Evolutionary conservation across 140 eudicot genomes (phyloP), one percentile per base, ranked within the genome.

Genomic region (Anethum foeniculum): DNA sequence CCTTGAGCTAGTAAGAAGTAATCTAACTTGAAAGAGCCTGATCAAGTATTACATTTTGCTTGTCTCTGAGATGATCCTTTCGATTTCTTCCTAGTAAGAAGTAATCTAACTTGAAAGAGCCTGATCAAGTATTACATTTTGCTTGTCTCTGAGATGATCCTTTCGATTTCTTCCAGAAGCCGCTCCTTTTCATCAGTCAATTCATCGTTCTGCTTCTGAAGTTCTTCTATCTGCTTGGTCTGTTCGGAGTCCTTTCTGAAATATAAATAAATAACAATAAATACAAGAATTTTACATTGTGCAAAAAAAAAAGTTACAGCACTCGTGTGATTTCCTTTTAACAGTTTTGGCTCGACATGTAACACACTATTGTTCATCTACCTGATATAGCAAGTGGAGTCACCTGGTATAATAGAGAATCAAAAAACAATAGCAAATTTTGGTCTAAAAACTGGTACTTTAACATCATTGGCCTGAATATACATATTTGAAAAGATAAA

Each of bases 11-110:
- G 62, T 30, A 15, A 79, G 15, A 58, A 8, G 46, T 28, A 39
- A 6, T 58, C 39, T 14, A 34, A 18, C 16, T 36, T 25, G 11
- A 34, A 71, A 46, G 8, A 38, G 8, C 48, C 23, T 12, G 74
- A 67, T 46, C 39, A 64, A 58, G 54, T 23, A 75, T 91, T 87
- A 89, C 86, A 85, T 86, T 77, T 86, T 89, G 79, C 85, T 88
- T 13, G 89, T 87, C 79, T 88, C 86, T 15, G 89, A 83, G 78
- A 92, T 85, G 19, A 92, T 88, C 86, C 95, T 84, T 34, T 92
- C 95, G n/a, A 92, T 92, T 82, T 92, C 97, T 84, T 88, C 97
- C 77, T n/a, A n/a, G n/a, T n/a, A n/a, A n/a, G n/a, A n/a, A n/a
- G 46, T 28, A 39, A 6, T 58, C 39, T 14, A 34, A 18, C 16